phyloP scores from a whole-genome alignment of 169 alveolate genomes.

The Plasmodium ovale region DNA sequence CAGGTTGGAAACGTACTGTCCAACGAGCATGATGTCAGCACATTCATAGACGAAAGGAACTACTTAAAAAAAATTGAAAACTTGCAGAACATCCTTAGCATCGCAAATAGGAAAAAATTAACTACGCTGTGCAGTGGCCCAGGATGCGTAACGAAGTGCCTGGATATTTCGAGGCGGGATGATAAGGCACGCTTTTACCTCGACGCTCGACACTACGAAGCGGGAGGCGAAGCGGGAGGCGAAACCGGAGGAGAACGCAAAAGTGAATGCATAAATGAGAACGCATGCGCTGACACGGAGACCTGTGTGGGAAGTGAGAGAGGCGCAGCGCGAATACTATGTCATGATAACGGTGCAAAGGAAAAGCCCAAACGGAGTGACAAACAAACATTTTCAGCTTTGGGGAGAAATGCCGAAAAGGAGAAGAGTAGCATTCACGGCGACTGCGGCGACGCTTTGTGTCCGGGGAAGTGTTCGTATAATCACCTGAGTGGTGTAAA shows the following conservation, averaged over 20 bases:
- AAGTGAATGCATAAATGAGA: too few species aligned
- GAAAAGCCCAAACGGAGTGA: background rate
- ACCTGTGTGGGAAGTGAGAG: too few species aligned
- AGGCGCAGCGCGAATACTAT: background rate
- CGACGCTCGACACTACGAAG: background rate
- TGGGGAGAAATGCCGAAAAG: background rate
- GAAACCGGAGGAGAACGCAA: background rate
- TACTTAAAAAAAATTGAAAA: constrained; percentile 4
- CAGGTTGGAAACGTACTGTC: background rate
- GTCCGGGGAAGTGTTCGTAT: background rate
- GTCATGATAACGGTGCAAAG: background rate
- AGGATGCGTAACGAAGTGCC: constrained; percentile 77
- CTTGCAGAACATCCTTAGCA: constrained; percentile 4
- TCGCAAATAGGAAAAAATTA: constrained; percentile 33
- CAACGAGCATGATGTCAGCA: background rate
- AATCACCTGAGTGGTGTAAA: background rate
- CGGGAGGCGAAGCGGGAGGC: background rate
- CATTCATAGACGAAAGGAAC: background rate
- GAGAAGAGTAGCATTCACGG: background rate
- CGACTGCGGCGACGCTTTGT: background rate
- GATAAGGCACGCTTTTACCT: constrained; percentile 19
- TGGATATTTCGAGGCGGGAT: constrained; percentile 57
- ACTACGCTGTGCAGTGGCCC: constrained; percentile 76
- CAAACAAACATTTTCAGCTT: too few species aligned
- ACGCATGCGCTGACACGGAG: too few species aligned